Evolutionary conservation across 306 rosid species (phyloP).

Genomic region (Malus asiatica): DNA sequence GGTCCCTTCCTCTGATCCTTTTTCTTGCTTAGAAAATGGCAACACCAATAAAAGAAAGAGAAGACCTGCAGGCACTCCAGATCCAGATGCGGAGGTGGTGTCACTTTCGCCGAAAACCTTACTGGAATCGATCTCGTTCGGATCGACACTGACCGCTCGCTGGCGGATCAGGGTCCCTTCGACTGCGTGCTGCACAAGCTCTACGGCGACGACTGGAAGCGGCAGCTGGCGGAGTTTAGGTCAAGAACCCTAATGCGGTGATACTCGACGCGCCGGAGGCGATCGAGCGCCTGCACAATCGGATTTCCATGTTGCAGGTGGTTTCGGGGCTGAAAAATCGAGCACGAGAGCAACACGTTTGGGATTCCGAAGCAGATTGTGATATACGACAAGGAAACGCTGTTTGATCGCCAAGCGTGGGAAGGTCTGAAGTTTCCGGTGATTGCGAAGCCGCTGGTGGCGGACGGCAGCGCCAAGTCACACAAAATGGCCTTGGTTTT

Average conservation of each 20-base stretch:
- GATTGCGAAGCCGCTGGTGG: conserved; percentile 76
- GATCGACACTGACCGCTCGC: conserved; percentile 33
- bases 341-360: conserved; percentile 42
- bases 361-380: conserved; percentile 93
- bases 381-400: conserved; percentile 65
- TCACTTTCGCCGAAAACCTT: too few relatives aligned
- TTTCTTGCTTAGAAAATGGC: too few relatives aligned
- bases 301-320: conserved; percentile 91
- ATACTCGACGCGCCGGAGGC: conserved; percentile 69
- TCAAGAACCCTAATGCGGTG: conserved; percentile 47
- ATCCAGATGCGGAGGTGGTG: too few relatives aligned
- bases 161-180: conserved; percentile 75
- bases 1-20: too few relatives aligned
- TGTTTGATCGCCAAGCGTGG: conserved; percentile 49
- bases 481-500: conserved; percentile 81
- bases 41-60: too few relatives aligned
- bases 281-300: conserved; percentile 74
- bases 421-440: conserved; percentile 73
- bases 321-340: conserved; percentile 69
- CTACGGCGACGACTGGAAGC: conserved; percentile 69
- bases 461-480: conserved; percentile 87
- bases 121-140: conserved; percentile 40
- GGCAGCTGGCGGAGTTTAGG: conserved; percentile 40
- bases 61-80: too few relatives aligned
- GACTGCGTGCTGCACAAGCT: conserved; percentile 79